A percentile compares a stretch with the other conserved stretches of the same genome.
These are phyloP conservation scores for Helotiales sp. DNA, from an alignment of 2,329 filamentous ascomycete genomes.

Conservation along the genomic window DNA sequence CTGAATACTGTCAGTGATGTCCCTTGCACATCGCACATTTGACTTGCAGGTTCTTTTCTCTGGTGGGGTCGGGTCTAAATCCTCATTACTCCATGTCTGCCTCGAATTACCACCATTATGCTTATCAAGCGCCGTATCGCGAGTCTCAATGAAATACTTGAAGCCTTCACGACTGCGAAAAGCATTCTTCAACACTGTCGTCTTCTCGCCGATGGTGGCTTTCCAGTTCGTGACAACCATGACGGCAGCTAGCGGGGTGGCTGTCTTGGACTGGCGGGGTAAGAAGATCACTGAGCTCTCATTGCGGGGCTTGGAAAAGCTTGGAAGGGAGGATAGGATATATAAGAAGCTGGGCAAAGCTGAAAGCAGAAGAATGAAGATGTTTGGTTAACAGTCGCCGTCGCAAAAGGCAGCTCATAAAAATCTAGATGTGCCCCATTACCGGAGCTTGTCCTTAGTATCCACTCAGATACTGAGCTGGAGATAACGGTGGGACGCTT, in stretches of 20 bases:
- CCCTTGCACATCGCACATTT: neutral
- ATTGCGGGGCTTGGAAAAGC: neutral
- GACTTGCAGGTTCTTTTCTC: conserved; percentile 38
- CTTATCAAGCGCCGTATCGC: conserved; percentile 26
- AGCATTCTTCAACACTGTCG: conserved; percentile 22
- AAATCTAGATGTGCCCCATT: neutral
- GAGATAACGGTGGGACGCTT: conserved; percentile 5
- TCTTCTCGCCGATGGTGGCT: conserved; percentile 14
- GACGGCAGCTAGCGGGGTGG: conserved; percentile 1
- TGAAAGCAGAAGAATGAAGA: neutral
- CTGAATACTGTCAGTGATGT: conserved; percentile 9
- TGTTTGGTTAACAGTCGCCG: neutral
- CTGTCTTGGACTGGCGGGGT: conserved; percentile 4
- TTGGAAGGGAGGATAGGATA: neutral
- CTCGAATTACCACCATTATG: conserved; percentile 23
- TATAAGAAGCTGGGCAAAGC: neutral
- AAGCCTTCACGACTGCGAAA: conserved; percentile 25
- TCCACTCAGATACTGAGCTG: conserved; percentile 5
- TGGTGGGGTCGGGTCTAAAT: conserved; percentile 40
- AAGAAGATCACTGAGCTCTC: neutral
- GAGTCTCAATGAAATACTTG: conserved; percentile 23
- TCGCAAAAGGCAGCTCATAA: neutral
- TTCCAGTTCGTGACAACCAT: conserved; percentile 22
- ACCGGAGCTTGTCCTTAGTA: neutral
- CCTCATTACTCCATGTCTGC: conserved; percentile 31